Percentiles rank a stretch among this genome's conserved stretches.
phyloP scores from a whole-genome alignment of 2,329 filamentous ascomycete species.

The Fusarium neocosmosporiellum region DNA sequence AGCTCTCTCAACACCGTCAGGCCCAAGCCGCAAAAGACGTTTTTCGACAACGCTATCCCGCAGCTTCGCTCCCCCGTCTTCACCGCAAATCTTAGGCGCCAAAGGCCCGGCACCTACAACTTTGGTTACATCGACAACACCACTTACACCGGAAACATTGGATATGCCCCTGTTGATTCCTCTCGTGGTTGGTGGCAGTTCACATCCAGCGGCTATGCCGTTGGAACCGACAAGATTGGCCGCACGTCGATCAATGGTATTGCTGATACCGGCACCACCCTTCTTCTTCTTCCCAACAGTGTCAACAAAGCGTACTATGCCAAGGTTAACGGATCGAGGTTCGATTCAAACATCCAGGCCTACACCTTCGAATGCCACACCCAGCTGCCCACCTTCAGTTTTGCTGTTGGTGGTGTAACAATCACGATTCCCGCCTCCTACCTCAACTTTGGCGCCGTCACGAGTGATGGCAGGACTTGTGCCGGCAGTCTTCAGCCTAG shows the following conservation, averaged over 20 bases:
- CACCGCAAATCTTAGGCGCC: constrained; percentile 74
- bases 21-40: constrained; percentile 56
- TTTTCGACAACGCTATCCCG: constrained; percentile 50
- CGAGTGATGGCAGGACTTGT: constrained; percentile 60
- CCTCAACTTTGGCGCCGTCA: constrained; percentile 63
- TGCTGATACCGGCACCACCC: constrained; percentile 71
- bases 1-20: constrained; percentile 55
- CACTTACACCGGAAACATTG: constrained; percentile 72
- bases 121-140: constrained; percentile 76
- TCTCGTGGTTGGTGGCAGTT: constrained; percentile 74
- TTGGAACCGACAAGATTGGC: constrained; percentile 46
- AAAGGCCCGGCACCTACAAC: constrained; percentile 70
- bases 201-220: constrained; percentile 41
- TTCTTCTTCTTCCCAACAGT: constrained; percentile 67
- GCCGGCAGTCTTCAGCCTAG: constrained; percentile 76
- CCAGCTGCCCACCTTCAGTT: constrained; percentile 59
- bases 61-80: constrained; percentile 61
- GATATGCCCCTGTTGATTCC: constrained; percentile 70
- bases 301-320: constrained; percentile 63
- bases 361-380: constrained; percentile 60
- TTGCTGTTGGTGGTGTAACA: constrained; percentile 68
- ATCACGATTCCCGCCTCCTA: constrained; percentile 67
- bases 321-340: constrained; percentile 56
- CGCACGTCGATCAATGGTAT: constrained; percentile 54
- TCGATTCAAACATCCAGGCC: constrained; percentile 55